Evolutionary conservation across 148 eudicot species (phyloP).

Genomic region (Chenopodium album): DNA sequence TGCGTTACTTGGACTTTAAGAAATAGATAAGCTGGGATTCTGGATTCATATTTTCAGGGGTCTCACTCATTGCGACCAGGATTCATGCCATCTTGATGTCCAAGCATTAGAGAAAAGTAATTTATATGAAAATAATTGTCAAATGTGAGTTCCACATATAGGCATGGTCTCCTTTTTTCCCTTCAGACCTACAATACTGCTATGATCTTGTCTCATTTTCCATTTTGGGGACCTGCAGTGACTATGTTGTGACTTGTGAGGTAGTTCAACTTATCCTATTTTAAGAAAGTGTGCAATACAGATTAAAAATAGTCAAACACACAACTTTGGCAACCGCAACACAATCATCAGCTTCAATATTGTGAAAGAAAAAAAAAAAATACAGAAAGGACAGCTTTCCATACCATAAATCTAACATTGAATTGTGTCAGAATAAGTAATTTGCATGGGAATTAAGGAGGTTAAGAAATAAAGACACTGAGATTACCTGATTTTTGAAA

Average conservation of each 20-base stretch:
- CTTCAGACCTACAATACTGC: no score
- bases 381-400: background rate
- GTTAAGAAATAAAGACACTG: background rate
- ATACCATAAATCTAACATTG: background rate
- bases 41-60: background rate
- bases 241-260: background rate
- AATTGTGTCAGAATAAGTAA: background rate
- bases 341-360: background rate
- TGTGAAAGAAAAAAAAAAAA: background rate
- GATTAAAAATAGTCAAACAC: background rate
- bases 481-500: constrained; percentile 62
- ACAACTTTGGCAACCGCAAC: background rate
- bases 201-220: background rate
- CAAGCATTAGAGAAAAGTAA: background rate
- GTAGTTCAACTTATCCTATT: background rate
- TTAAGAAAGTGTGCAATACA: background rate
- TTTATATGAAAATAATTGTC: background rate
- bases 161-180: no score
- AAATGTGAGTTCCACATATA: background rate
- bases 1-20: background rate
- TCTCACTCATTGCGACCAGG: background rate
- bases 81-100: background rate
- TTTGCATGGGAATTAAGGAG: background rate
- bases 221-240: background rate
- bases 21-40: background rate